Evolutionary conservation across 2,329 filamentous ascomycete species (phyloP).

Genomic region (Epichloe typhina): DNA sequence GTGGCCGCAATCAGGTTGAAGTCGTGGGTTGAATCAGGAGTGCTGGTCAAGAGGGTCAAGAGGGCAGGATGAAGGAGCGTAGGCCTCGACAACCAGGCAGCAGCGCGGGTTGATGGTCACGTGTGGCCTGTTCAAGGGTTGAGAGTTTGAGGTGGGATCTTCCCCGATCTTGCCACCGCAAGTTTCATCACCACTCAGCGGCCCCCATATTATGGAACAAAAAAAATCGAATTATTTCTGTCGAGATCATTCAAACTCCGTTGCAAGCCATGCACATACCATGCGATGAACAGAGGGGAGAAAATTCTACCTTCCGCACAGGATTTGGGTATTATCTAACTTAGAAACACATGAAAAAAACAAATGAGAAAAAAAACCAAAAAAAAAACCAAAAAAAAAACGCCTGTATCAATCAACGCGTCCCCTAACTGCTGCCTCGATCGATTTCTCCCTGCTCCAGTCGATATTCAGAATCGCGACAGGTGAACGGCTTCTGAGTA

Average conservation of each 20-base stretch:
- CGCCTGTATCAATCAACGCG: background rate
- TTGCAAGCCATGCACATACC: background rate
- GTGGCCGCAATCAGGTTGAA: background rate
- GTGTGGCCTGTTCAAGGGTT: background rate
- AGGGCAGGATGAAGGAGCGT: background rate
- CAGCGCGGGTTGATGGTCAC: background rate
- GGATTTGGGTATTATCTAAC: constrained; percentile 4
- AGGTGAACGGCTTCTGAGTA: constrained; percentile 38
- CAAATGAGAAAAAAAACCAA: too few relatives aligned
- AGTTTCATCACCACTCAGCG: too few relatives aligned
- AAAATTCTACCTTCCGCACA: background rate
- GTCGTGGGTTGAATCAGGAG: background rate
- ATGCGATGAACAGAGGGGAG: background rate
- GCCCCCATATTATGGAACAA: too few relatives aligned
- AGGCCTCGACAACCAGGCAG: background rate
- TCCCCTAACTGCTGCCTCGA: background rate
- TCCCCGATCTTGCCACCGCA: too few relatives aligned
- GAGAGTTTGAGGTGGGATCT: background rate
- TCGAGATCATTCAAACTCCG: background rate
- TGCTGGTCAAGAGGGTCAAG: background rate
- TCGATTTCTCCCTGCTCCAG: background rate
- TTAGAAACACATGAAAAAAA: background rate
- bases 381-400: too few relatives aligned
- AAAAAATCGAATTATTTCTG: background rate
- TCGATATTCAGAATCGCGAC: constrained; percentile 28